phyloP scores from a whole-genome alignment of 331 rosid species.

The Pyrus hybrid region DNA sequence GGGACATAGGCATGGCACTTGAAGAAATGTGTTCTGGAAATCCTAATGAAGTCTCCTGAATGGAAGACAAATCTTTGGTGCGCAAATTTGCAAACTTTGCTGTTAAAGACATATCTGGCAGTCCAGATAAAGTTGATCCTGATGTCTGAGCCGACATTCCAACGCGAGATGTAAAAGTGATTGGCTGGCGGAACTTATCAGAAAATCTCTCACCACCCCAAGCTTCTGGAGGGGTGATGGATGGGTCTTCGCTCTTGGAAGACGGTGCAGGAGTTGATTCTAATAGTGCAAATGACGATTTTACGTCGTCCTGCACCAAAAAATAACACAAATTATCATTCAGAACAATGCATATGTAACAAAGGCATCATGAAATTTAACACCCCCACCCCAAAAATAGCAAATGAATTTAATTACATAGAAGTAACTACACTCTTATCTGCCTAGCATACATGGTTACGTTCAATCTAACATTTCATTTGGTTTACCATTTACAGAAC shows the following conservation, averaged over 20 bases:
- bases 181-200: conserved; percentile 62
- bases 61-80: conserved; percentile 49
- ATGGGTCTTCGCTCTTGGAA: conserved; percentile 70
- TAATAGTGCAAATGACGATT: conserved; percentile 47
- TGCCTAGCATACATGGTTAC: too few species aligned
- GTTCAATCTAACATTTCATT: too few species aligned
- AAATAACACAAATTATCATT: conserved; percentile 16
- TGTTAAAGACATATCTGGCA: conserved; percentile 56
- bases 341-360: neutral
- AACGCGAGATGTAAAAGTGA: conserved; percentile 62
- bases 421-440: too few species aligned
- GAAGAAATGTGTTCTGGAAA: conserved; percentile 49
- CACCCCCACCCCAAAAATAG: too few species aligned
- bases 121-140: conserved; percentile 56
- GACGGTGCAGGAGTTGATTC: conserved; percentile 71
- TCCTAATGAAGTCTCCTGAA: conserved; percentile 59
- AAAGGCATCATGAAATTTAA: too few species aligned
- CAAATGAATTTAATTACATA: too few species aligned
- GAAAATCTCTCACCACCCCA: too few species aligned
- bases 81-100: conserved; percentile 49
- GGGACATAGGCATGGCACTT: conserved; percentile 43
- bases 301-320: conserved; percentile 58
- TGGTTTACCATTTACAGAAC: too few species aligned
- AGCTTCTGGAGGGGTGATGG: conserved; percentile 98
- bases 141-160: conserved; percentile 61